Evolutionary conservation across 345 rosid species (phyloP).

Genomic region (Isatis tinctoria): DNA sequence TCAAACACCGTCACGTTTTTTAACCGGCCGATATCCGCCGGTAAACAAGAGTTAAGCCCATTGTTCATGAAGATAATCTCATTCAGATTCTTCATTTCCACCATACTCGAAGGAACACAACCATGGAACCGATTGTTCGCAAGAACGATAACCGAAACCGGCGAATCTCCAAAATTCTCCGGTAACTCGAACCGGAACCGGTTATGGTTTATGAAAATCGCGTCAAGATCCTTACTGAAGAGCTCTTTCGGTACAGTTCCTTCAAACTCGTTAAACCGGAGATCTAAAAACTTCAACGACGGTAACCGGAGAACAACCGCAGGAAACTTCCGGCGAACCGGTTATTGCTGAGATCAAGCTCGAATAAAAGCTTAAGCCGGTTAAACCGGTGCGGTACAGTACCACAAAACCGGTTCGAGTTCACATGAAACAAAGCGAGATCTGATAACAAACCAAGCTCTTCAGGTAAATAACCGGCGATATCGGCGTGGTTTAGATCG

Average conservation of each 20-base stretch:
- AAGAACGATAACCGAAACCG: slow-evolving; percentile 68
- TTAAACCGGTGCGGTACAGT: slow-evolving; percentile 56
- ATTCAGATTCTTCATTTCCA: slow-evolving; percentile 62
- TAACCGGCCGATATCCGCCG: slow-evolving; percentile 50
- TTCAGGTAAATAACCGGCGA: slow-evolving; percentile 75
- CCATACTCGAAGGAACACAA: slow-evolving; percentile 62
- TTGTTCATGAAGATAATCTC: slow-evolving; percentile 66
- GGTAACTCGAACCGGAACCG: slow-evolving; percentile 66
- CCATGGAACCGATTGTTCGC: slow-evolving; percentile 75
- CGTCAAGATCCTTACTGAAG: slow-evolving; percentile 59
- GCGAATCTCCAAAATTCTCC: slow-evolving; percentile 64
- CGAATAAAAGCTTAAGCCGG: slow-evolving; percentile 47
- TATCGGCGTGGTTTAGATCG: slow-evolving; percentile 79
- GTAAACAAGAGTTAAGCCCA: slow-evolving; percentile 62
- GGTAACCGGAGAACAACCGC: slow-evolving; percentile 50
- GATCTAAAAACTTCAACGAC: slow-evolving; percentile 59
- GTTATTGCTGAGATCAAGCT: slow-evolving; percentile 80
- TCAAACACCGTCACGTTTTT: slow-evolving; percentile 63
- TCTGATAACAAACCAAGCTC: slow-evolving; percentile 69
- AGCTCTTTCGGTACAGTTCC: slow-evolving; percentile 64
- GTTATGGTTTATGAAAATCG: slow-evolving; percentile 66
- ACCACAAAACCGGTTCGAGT: slow-evolving; percentile 73
- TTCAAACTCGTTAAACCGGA: slow-evolving; percentile 73
- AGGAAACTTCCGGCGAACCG: slow-evolving; percentile 68
- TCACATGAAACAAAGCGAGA: slow-evolving; percentile 79